These are phyloP conservation scores for Hawksworthiomyces lignivorus DNA, from an alignment of 2,329 filamentous ascomycete species.

Conservation along the genomic window DNA sequence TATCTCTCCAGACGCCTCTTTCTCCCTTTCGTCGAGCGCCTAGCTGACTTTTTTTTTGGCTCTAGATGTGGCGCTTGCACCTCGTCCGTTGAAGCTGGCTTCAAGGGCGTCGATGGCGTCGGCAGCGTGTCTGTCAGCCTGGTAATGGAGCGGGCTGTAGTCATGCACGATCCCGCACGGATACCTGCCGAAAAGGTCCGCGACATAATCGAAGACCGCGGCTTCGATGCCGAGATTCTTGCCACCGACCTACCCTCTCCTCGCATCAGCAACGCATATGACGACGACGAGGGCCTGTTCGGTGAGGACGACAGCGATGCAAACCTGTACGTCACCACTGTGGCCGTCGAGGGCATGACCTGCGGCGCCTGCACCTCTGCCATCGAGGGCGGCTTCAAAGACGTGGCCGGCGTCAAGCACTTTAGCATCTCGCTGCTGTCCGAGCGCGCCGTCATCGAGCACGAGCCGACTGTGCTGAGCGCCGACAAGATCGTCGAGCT, in stretches of 20 bases:
- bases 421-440: conserved; percentile 80
- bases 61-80: conserved; percentile 83
- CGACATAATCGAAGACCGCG: conserved; percentile 84
- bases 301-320: conserved; percentile 30
- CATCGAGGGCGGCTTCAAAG: conserved; percentile 71
- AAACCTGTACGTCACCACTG: conserved; percentile 57
- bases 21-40: not conserved
- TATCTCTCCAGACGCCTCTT: not conserved
- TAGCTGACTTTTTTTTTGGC: conserved; percentile 28
- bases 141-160: conserved; percentile 91
- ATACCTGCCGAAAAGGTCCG: conserved; percentile 69
- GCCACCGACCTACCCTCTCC: conserved; percentile 65
- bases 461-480: conserved; percentile 54
- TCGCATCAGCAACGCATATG: conserved; percentile 29
- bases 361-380: conserved; percentile 85
- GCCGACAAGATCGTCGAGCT: conserved; percentile 48
- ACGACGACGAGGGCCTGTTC: conserved; percentile 17
- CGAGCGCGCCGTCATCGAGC: conserved; percentile 77
- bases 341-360: conserved; percentile 82
- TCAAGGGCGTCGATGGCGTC: conserved; percentile 73
- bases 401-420: conserved; percentile 62
- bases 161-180: conserved; percentile 74
- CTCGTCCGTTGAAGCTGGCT: conserved; percentile 87
- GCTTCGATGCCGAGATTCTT: conserved; percentile 87
- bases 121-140: conserved; percentile 85